phyloP scores from a whole-genome alignment of 345 rosid species.

The Chamaenerion angustifolium region DNA sequence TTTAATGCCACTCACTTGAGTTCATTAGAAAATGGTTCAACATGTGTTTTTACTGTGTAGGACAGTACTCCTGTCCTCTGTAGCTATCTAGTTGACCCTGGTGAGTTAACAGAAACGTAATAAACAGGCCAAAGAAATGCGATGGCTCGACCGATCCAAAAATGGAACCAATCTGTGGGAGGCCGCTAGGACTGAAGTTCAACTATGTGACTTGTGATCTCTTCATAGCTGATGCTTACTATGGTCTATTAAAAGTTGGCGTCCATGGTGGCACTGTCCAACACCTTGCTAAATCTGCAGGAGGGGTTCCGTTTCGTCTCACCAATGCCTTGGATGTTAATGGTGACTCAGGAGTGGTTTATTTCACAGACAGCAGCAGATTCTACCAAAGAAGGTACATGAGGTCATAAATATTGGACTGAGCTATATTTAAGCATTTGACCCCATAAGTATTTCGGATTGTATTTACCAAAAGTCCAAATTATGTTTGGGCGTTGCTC shows the following conservation, averaged over 20 bases:
- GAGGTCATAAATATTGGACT: too few relatives aligned
- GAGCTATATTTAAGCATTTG: too few relatives aligned
- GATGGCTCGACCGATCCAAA: slow-evolving; percentile 24
- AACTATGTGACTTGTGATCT: slow-evolving; percentile 28
- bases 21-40: too few relatives aligned
- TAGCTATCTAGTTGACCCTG: neutral
- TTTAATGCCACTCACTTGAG: too few relatives aligned
- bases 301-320: slow-evolving; percentile 27
- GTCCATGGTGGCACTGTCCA: slow-evolving; percentile 27
- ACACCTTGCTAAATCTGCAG: slow-evolving; percentile 16
- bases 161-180: slow-evolving; percentile 29
- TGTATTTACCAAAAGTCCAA: too few relatives aligned
- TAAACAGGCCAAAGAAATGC: slow-evolving; percentile 12
- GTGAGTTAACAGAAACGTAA: neutral
- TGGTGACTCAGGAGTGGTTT: slow-evolving; percentile 19
- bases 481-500: too few relatives aligned
- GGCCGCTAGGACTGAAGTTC: slow-evolving; percentile 42
- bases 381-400: slow-evolving; percentile 29
- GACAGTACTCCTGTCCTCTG: slow-evolving; percentile 7
- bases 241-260: slow-evolving; percentile 29
- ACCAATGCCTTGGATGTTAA: slow-evolving; percentile 37
- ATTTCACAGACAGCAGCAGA: slow-evolving; percentile 37
- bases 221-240: slow-evolving; percentile 46
- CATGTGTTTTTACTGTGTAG: too few relatives aligned
- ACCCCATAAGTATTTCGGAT: too few relatives aligned